Conservation (phyloP, 768 basidiomycete genomes). For the Panaeolus cyanescens region DNA sequence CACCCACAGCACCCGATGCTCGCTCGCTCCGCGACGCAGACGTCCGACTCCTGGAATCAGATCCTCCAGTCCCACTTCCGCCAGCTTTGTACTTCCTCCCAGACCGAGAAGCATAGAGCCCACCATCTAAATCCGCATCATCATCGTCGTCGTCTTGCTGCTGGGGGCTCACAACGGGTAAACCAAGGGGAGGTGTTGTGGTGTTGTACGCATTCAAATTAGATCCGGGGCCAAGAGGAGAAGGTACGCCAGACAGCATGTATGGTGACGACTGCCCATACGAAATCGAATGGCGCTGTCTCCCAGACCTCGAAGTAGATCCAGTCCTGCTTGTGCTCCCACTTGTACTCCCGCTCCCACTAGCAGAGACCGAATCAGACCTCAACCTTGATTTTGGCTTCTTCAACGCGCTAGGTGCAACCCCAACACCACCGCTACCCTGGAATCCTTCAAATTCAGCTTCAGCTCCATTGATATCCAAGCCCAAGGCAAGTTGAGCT, state of each 20-base stretch:
- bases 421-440: constrained; percentile 42
- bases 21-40: constrained; percentile 44
- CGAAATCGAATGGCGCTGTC: constrained; percentile 4
- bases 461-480: constrained; percentile 25
- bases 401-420: neutral
- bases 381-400: constrained; percentile 10
- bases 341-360: neutral
- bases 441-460: constrained; percentile 69
- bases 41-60: constrained; percentile 64
- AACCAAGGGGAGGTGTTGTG: constrained; percentile 5
- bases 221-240: constrained; percentile 7
- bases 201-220: too few species aligned
- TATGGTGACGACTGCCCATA: neutral
- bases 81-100: constrained; percentile 31
- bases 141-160: constrained; percentile 44
- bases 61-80: constrained; percentile 38
- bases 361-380: constrained; percentile 20
- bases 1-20: neutral
- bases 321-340: constrained; percentile 10
- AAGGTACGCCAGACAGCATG: constrained; percentile 13
- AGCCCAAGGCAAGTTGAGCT: neutral
- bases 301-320: constrained; percentile 7
- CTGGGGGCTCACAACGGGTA: neutral
- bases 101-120: constrained; percentile 41
- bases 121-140: constrained; percentile 62